Conservation (phyloP, 306 rosid genomes). For the Albizia julibrissin region DNA sequence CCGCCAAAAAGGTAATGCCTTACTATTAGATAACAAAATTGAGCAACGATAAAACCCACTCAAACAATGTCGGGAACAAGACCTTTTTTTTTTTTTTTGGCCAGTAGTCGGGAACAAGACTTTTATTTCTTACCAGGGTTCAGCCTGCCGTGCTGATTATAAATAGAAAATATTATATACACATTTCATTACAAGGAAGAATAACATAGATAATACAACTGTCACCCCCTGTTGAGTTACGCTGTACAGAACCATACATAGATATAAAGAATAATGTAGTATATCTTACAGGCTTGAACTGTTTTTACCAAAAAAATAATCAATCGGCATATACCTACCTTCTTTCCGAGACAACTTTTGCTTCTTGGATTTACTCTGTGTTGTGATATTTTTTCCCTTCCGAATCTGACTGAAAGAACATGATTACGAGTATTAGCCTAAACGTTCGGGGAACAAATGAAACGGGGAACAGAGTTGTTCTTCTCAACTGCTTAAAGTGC, state of each 20-base stretch:
- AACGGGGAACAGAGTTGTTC: constrained; percentile 3
- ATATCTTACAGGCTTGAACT: constrained; percentile 40
- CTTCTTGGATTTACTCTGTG: constrained; percentile 61
- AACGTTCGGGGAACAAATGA: constrained; percentile 16
- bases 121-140: constrained; percentile 27
- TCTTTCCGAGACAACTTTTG: constrained; percentile 60
- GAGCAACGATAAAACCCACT: background rate
- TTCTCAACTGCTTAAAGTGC: background rate
- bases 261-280: constrained; percentile 18
- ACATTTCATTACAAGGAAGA: constrained; percentile 28
- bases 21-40: background rate
- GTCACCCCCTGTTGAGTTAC: constrained; percentile 1
- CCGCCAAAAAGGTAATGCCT: too few relatives aligned
- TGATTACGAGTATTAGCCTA: background rate
- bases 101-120: background rate
- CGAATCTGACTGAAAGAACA: constrained; percentile 46
- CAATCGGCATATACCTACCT: constrained; percentile 66
- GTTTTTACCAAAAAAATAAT: constrained; percentile 67
- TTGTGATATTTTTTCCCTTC: constrained; percentile 37
- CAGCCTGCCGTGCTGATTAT: constrained; percentile 21
- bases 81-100: too few relatives aligned
- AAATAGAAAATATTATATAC: constrained; percentile 11
- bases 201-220: constrained; percentile 9
- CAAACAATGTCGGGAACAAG: background rate
- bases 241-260: constrained; percentile 30